These are phyloP conservation scores for Coemansia sp. DNA, from an alignment of 192 early-diverging fungal genomes.

Conservation along the genomic window DNA sequence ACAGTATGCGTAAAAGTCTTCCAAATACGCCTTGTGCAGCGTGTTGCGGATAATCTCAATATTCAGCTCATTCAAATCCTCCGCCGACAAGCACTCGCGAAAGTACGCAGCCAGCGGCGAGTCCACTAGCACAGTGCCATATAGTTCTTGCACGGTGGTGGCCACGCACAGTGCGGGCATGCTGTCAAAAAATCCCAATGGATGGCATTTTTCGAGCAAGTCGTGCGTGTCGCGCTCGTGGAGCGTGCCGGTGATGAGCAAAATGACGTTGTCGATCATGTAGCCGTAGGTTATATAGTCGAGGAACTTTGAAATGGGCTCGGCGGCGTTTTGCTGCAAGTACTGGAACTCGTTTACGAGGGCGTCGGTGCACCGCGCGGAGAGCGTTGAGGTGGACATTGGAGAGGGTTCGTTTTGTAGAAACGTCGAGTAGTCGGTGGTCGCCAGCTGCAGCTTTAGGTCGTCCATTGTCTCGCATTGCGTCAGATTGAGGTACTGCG, in stretches of 20 bases:
- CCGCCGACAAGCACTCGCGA: conserved; percentile 91
- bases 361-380: conserved; percentile 84
- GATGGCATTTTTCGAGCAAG: conserved; percentile 95
- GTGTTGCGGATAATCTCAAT: conserved; percentile 99
- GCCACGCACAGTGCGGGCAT: conserved; percentile 98
- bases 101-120: conserved; percentile 98
- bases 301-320: conserved; percentile 85
- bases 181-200: conserved; percentile 95
- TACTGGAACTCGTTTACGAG: conserved; percentile 93
- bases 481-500: conserved; percentile 90
- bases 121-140: conserved; percentile 94
- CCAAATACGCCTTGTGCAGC: conserved; percentile 96
- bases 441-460: conserved; percentile 88
- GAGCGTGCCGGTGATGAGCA: conserved; percentile 96
- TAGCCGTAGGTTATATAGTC: conserved; percentile 95
- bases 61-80: conserved; percentile 98
- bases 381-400: conserved; percentile 87
- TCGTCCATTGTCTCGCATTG: conserved; percentile 99
- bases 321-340: conserved; percentile 76
- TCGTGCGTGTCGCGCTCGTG: conserved; percentile 98
- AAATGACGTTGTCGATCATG: conserved; percentile 99
- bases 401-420: conserved; percentile 96
- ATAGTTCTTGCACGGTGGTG: conserved; percentile 92
- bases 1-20: conserved; percentile 96
- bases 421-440: conserved; percentile 94